Evolutionary conservation across 495 filamentous ascomycete species (phyloP), one percentile per base, ranked within the genome.

Genomic region (Penicillium turbatum): DNA sequence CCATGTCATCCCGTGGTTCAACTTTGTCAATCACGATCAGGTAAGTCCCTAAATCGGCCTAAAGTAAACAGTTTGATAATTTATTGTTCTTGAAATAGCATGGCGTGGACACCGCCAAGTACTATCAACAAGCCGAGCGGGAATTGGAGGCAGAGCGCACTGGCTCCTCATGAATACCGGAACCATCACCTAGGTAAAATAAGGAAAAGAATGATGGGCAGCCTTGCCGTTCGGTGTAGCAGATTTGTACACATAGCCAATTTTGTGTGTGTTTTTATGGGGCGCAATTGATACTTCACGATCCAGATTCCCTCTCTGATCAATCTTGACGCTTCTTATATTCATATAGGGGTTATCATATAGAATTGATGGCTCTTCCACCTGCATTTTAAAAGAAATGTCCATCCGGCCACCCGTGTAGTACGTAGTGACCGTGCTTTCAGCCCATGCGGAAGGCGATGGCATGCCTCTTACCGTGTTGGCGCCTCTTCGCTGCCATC

Each of bases 81-180:
- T 65, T 39, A 73, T 55, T 34, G 11, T 38, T 43, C n/a, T 21
- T 26, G 17, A 6, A 62, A 37, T 17, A 96, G 80, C 93, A 98
- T 69, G 93, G 93, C 57, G 87, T 98, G 49, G 95, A 98, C 70
- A 98, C 93, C 26, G 89, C 90, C 51, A 98, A 98, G 75, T 98
- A 98, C 75, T 98, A 96, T 72, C 84, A 84, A 68, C 88, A 92
- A 69, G 93, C 93, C n/a, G 93, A 98, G 74, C 79, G 85, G 60
- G 93, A 98, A 64, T 74, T 98, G 56, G 93, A 95, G 72, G 86
- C 82, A 26, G 90, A 96, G 77, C 68, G 73, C 56, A 55, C 53
- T 41, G 44, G 46, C 50, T 68, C 60, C 63, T 51, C 40, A 57
- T 70, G 55, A 70, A 40, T 24, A 35, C 39, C 26, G 12, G 17